Conservation (phyloP, 805 yeast genomes). For the Cyberlindnera veronae region DNA sequence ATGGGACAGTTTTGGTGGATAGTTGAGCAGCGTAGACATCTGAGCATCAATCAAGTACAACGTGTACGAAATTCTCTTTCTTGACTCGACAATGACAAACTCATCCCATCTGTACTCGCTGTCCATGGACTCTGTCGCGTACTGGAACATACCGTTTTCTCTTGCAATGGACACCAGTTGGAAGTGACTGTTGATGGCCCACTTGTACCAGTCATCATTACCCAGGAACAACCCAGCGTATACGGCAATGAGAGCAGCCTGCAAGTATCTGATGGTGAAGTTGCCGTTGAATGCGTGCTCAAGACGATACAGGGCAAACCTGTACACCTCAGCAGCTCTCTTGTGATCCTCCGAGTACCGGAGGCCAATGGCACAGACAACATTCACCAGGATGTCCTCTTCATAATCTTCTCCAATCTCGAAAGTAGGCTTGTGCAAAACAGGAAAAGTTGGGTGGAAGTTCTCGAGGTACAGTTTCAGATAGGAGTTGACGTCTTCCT, state of each 20-base stretch:
- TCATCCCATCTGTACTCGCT: neutral
- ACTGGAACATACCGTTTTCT: slow-evolving; percentile 2
- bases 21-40: slow-evolving; percentile 4
- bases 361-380: slow-evolving; percentile 1
- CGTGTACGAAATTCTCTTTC: slow-evolving; percentile 1
- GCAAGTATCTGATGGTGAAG: neutral
- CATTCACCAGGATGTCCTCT: neutral
- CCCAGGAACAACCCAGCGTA: slow-evolving; percentile 3
- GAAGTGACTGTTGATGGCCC: slow-evolving; percentile 4
- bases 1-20: slow-evolving; percentile 1
- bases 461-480: neutral
- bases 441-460: slow-evolving; percentile 1
- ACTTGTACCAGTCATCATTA: slow-evolving; percentile 2
- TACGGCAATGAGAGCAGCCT: slow-evolving; percentile 1
- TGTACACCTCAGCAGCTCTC: neutral
- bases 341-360: neutral
- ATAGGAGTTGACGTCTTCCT: neutral
- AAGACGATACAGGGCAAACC: neutral
- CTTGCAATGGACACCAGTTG: slow-evolving; percentile 4
- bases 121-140: neutral
- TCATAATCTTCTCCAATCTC: neutral
- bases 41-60: slow-evolving; percentile 2
- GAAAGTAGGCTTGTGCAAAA: neutral
- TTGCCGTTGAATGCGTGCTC: neutral
- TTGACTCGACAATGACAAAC: neutral